phyloP scores from a whole-genome alignment of 768 basidiomycete genomes.

The Mycena haematopus region DNA sequence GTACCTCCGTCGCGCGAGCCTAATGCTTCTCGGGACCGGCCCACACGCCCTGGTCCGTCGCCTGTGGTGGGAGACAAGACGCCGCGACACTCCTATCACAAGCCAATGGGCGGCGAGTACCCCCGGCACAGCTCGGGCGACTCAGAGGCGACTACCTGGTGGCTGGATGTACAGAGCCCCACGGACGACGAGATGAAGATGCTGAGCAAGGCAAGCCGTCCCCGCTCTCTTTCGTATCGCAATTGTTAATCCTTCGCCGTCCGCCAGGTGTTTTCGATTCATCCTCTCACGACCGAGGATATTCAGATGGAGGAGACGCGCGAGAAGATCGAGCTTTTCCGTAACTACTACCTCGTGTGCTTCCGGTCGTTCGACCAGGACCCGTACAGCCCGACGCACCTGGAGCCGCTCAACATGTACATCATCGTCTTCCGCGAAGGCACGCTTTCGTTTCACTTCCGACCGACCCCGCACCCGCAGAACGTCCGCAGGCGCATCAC shows the following conservation, averaged over 20 bases:
- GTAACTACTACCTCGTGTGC: conserved; percentile 98
- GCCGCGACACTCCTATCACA: conserved; percentile 17
- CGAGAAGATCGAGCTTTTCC: conserved; percentile 99
- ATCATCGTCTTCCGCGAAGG: conserved; percentile 99
- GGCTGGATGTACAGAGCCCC: conserved; percentile 92
- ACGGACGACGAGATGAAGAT: conserved; percentile 99
- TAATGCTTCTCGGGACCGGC: conserved; percentile 24
- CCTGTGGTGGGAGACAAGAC: conserved; percentile 21
- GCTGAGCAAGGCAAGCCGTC: conserved; percentile 76
- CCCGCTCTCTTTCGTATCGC: conserved; percentile 10
- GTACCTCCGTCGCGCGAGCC: conserved; percentile 34
- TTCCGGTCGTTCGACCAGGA: conserved; percentile 99
- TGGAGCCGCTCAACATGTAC: conserved; percentile 99
- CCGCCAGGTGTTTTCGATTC: conserved; percentile 89
- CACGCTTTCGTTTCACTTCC: conserved; percentile 97
- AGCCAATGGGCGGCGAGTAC: conserved; percentile 19
- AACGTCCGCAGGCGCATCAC: conserved; percentile 98
- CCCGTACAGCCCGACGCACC: conserved; percentile 93
- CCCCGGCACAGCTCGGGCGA: conserved; percentile 38
- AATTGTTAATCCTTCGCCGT: conserved; percentile 13
- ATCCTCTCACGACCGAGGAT: conserved; percentile 98
- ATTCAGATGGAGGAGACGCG: conserved; percentile 99
- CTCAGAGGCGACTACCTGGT: conserved; percentile 88
- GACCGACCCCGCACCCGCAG: conserved; percentile 95
- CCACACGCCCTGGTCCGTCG: conserved; percentile 26